A percentile compares a stretch with the other conserved stretches of the same genome.
phyloP scores from a whole-genome alignment of 352 stramenopile genomes.

The Discostella stelligera region DNA sequence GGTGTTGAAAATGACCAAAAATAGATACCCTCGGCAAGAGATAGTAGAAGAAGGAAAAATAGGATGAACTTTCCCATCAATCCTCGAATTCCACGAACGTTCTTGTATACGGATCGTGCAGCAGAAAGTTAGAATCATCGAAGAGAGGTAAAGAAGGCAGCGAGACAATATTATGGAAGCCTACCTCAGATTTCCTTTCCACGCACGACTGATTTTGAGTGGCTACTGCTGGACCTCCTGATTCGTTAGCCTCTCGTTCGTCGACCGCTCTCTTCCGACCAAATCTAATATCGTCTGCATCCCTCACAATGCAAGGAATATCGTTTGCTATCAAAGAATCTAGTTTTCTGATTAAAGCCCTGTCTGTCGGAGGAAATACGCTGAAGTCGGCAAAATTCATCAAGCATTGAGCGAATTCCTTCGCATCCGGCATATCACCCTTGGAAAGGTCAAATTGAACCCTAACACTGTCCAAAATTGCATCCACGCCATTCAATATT shows the following conservation, averaged over 20 bases:
- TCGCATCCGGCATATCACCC: slow-evolving; percentile 90
- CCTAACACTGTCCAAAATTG: slow-evolving; percentile 89
- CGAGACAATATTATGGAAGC: too few relatives aligned
- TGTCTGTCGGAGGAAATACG: slow-evolving; percentile 87
- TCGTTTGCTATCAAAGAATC: slow-evolving; percentile 72
- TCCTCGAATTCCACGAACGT: not conserved
- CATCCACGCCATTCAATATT: slow-evolving; percentile 88
- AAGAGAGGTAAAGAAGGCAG: too few relatives aligned
- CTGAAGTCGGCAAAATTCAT: slow-evolving; percentile 86
- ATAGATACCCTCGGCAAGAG: slow-evolving; percentile 7
- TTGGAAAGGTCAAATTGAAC: slow-evolving; percentile 88
- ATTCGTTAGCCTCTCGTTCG: not conserved
- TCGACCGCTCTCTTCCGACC: slow-evolving; percentile 7
- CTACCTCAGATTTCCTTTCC: not conserved
- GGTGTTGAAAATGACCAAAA: slow-evolving; percentile 3
- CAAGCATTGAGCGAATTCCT: slow-evolving; percentile 87
- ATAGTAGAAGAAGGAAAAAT: slow-evolving; percentile 7
- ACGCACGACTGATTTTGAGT: not conserved
- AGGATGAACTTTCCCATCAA: slow-evolving; percentile 9
- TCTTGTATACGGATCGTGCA: not conserved
- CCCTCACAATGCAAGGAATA: slow-evolving; percentile 82
- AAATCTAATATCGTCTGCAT: slow-evolving; percentile 36
- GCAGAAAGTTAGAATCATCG: too few relatives aligned
- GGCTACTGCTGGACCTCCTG: not conserved
- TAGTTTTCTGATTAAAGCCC: slow-evolving; percentile 83